Base-by-base conservation (phyloP, 768 basidiomycete genomes). In the Mrakia gelida region DNA sequence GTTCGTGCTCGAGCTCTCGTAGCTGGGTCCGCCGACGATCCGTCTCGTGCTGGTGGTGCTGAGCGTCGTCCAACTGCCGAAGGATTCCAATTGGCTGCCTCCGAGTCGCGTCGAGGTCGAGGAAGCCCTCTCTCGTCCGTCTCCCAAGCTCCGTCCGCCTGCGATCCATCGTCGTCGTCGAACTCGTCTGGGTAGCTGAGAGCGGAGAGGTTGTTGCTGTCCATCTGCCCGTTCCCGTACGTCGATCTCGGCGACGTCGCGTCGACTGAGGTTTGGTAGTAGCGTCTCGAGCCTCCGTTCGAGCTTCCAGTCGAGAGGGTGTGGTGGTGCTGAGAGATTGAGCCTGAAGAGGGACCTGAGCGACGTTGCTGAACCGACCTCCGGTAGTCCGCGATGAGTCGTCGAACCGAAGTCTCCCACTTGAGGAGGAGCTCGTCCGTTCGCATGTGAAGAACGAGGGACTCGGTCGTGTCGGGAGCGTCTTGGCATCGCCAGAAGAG, bases 401-500 rank as follows among this genome's bases (percentile, higher is more conserved):
- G 91, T 83, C 91, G 94, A 81, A 98, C 92, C 79, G 91, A 89
- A 23, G 89, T 87, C 83, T 97, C 93, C 97, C 97, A 99, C 82
- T 94, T 92, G 67, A 89, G 88, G 83, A 97, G 89, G 81, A 94
- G 93, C 81, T 98, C 97, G 82, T 98, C 94, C 16, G 90, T 90
- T 65, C 92, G 89, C 84, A 96, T 97, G 75, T 94, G 92, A 73
- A 99, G 88, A 38, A 95, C 93, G 85, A 99, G 98, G 82, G 89
- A 94, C 82, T 98, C 97, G 61, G 94, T 75, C 16, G 78, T 79
- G n/a, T 79, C 80, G 30, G 80, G 86, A 81, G 93, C 92, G 81
- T 94, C 92, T 81, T 97, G 95, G 7, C 94, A 94, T 82, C 92
- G 91, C 95, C 95, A 98, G 89, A 91, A 94, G 8, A 97, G 92